Conservation (phyloP, 345 rosid species). For the Diplotaxis tenuifolia region DNA sequence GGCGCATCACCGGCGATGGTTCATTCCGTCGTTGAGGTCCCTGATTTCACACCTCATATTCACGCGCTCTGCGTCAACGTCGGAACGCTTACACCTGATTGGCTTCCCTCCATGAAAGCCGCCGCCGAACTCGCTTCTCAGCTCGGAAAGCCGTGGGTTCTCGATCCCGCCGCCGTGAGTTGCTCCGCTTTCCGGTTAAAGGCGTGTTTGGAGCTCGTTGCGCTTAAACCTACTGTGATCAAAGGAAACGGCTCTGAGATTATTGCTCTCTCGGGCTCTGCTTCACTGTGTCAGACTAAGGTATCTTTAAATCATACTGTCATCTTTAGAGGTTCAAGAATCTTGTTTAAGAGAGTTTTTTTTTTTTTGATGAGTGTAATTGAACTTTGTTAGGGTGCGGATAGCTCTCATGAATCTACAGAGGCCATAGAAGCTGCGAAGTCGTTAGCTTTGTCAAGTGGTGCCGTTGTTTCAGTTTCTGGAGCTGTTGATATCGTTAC, state of each 20-base stretch:
- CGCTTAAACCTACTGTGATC: slow-evolving; percentile 61
- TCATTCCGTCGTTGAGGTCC: slow-evolving; percentile 62
- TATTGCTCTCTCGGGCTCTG: slow-evolving; percentile 55
- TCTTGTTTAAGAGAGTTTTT: background rate
- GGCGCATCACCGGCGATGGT: slow-evolving; percentile 97
- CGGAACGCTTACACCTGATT: slow-evolving; percentile 66
- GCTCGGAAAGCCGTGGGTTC: slow-evolving; percentile 72
- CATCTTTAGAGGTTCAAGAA: background rate
- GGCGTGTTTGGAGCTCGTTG: slow-evolving; percentile 71
- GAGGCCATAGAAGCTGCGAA: slow-evolving; percentile 88
- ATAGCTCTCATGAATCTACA: slow-evolving; percentile 69
- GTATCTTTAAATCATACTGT: slow-evolving; percentile 14
- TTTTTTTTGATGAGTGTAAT: background rate
- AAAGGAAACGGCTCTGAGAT: slow-evolving; percentile 90
- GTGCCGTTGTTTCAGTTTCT: slow-evolving; percentile 69
- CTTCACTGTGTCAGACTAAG: slow-evolving; percentile 57
- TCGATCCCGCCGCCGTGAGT: slow-evolving; percentile 90
- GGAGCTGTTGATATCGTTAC: slow-evolving; percentile 78
- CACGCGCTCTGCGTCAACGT: slow-evolving; percentile 73
- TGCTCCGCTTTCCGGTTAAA: slow-evolving; percentile 68
- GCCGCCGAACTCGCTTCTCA: slow-evolving; percentile 55
- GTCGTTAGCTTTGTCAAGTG: slow-evolving; percentile 58
- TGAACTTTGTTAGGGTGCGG: slow-evolving; percentile 54
- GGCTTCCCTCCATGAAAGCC: slow-evolving; percentile 78
- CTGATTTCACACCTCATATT: slow-evolving; percentile 72